A percentile compares a stretch with the other conserved stretches of the same genome.
Evolutionary conservation across 805 yeast species (phyloP).

Genomic region (Novakomyces olei): DNA sequence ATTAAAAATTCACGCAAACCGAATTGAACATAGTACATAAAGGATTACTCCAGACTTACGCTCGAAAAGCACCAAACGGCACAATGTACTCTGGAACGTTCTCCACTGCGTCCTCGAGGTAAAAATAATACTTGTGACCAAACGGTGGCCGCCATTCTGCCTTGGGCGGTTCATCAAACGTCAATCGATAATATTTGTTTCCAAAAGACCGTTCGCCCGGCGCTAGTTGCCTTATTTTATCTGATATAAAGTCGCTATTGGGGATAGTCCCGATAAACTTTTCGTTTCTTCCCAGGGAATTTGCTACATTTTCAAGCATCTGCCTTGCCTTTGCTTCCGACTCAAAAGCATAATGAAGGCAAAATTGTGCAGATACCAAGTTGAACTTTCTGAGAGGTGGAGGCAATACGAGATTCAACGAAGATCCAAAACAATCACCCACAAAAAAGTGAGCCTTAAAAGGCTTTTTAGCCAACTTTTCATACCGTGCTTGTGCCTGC

Average conservation of each 20-base stretch:
- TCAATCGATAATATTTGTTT: constrained; percentile 62
- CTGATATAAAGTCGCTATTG: constrained; percentile 59
- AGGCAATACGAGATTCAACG: constrained; percentile 13
- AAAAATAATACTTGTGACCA: constrained; percentile 70
- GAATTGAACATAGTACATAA: not conserved
- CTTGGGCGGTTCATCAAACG: constrained; percentile 55
- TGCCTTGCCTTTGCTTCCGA: constrained; percentile 57
- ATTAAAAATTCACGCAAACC: no score
- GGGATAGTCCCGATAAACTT: constrained; percentile 86
- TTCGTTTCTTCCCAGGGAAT: constrained; percentile 63
- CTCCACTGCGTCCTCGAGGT: constrained; percentile 77
- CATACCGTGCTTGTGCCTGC: constrained; percentile 64
- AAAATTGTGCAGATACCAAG: constrained; percentile 73
- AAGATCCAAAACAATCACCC: constrained; percentile 54
- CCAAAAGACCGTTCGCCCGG: constrained; percentile 53
- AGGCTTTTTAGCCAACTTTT: constrained; percentile 26
- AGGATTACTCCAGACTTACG: constrained; percentile 6
- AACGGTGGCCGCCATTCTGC: constrained; percentile 49
- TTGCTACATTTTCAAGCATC: constrained; percentile 50
- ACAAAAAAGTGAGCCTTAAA: constrained; percentile 71
- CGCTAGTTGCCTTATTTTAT: constrained; percentile 33
- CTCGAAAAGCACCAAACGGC: constrained; percentile 71
- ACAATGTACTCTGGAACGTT: constrained; percentile 93
- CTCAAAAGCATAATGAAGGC: constrained; percentile 86
- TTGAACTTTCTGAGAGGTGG: constrained; percentile 52